These are phyloP conservation scores for Fraxinus excelsior DNA, from an alignment of 257 asterid genomes.

Conservation along the genomic window DNA sequence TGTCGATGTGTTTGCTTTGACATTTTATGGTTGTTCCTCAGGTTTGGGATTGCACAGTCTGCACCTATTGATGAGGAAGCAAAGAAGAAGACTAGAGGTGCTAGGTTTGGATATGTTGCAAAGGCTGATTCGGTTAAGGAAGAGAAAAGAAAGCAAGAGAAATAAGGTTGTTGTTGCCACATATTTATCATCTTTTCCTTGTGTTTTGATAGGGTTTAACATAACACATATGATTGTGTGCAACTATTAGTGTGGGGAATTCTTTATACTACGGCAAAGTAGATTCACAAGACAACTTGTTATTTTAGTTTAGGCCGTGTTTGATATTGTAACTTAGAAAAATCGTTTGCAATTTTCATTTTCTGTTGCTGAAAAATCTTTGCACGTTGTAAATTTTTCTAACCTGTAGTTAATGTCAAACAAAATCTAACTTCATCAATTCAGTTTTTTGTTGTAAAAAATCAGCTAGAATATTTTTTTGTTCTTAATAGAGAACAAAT, in stretches of 20 bases:
- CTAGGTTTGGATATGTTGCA: constrained; percentile 66
- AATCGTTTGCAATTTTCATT: not conserved
- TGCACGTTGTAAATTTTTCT: not conserved
- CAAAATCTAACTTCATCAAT: not conserved
- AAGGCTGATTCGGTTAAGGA: constrained; percentile 62
- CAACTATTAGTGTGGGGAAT: not conserved
- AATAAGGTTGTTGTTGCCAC: constrained; percentile 52
- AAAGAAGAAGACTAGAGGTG: constrained; percentile 88
- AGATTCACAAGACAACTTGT: not conserved
- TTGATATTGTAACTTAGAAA: not conserved
- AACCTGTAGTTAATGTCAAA: constrained; percentile 5
- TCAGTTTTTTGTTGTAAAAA: not conserved
- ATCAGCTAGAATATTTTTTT: not conserved
- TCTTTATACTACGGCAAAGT: not conserved
- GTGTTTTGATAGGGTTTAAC: not conserved
- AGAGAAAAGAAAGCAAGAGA: constrained; percentile 97
- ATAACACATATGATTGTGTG: not conserved
- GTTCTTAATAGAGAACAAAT: not conserved
- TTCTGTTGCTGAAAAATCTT: not conserved
- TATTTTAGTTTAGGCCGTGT: not conserved
- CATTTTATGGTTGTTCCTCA: constrained; percentile 26
- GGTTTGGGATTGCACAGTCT: constrained; percentile 73
- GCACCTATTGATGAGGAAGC: constrained; percentile 65
- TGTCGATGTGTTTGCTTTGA: not conserved
- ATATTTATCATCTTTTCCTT: constrained; percentile 2